These are phyloP conservation scores for Mortierella antarctica DNA, from an alignment of 192 early-diverging fungal genomes.

Conservation along the genomic window DNA sequence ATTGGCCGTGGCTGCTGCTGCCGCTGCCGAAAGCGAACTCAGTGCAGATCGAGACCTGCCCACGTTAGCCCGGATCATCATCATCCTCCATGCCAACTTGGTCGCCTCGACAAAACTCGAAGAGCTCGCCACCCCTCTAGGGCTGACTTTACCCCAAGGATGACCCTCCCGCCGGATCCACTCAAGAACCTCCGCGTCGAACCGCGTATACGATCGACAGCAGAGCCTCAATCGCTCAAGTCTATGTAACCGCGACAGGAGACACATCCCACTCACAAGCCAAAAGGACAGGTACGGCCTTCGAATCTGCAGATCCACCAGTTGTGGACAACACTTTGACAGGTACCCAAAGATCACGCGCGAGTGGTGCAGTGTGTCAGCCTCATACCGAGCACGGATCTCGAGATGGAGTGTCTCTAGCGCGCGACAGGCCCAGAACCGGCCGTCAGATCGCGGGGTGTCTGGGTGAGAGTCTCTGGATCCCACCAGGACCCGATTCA, in stretches of 20 bases:
- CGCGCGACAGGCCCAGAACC: conserved; percentile 18
- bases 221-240: conserved; percentile 10
- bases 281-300: conserved; percentile 14
- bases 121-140: not conserved
- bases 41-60: not conserved
- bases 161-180: conserved; percentile 19
- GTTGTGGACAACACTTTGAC: conserved; percentile 1
- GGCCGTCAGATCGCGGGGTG: conserved; percentile 14
- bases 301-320: conserved; percentile 13
- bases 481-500: conserved; percentile 12
- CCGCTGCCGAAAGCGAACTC: not conserved
- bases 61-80: conserved; percentile 4
- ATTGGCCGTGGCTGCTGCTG: not conserved
- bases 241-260: conserved; percentile 12
- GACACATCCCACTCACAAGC: conserved; percentile 12
- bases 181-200: conserved; percentile 12
- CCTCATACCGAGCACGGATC: conserved; percentile 13
- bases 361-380: conserved; percentile 16
- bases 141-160: conserved; percentile 20
- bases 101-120: conserved; percentile 1
- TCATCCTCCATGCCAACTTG: conserved; percentile 10
- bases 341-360: conserved; percentile 27
- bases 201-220: conserved; percentile 16
- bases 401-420: conserved; percentile 16
- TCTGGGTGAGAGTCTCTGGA: conserved; percentile 22